Conservation (phyloP, 73 alveolate genomes). For the Paramecium caudatum region DNA sequence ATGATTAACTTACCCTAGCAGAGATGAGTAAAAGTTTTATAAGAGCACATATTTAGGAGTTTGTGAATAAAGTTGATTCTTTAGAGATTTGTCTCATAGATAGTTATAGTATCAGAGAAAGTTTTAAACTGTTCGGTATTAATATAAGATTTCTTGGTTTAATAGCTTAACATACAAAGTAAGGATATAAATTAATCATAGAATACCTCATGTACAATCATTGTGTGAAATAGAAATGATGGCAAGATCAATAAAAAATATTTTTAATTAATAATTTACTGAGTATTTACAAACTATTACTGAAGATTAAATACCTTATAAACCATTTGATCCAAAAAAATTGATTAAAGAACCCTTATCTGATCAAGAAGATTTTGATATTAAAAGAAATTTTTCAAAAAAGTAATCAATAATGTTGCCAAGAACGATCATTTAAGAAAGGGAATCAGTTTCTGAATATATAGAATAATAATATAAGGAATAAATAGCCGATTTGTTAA, state of each 20-base stretch:
- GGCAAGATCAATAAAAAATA: constrained; percentile 66
- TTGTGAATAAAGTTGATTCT: constrained; percentile 29
- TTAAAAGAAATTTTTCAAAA: background rate
- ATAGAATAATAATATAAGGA: constrained; percentile 44
- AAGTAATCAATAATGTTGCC: constrained; percentile 18
- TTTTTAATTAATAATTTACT: constrained; percentile 53
- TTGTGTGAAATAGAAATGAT: constrained; percentile 61
- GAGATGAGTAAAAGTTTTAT: constrained; percentile 53
- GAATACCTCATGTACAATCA: constrained; percentile 27
- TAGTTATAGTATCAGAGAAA: constrained; percentile 13
- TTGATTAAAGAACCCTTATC: background rate
- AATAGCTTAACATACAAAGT: constrained; percentile 17
- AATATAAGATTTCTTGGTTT: constrained; percentile 36
- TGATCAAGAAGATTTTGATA: constrained; percentile 28
- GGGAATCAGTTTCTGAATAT: constrained; percentile 2
- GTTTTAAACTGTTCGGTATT: constrained; percentile 25
- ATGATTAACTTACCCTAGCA: constrained; percentile 53
- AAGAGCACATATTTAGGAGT: constrained; percentile 13
- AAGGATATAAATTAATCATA: background rate
- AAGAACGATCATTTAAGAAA: background rate
- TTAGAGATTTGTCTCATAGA: constrained; percentile 62
- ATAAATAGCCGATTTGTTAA: constrained; percentile 12
- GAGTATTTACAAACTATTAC: constrained; percentile 29
- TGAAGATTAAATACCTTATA: constrained; percentile 42
- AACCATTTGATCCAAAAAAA: constrained; percentile 38